Conservation (phyloP, 768 basidiomycete species). For the Lentinula lateritia region DNA sequence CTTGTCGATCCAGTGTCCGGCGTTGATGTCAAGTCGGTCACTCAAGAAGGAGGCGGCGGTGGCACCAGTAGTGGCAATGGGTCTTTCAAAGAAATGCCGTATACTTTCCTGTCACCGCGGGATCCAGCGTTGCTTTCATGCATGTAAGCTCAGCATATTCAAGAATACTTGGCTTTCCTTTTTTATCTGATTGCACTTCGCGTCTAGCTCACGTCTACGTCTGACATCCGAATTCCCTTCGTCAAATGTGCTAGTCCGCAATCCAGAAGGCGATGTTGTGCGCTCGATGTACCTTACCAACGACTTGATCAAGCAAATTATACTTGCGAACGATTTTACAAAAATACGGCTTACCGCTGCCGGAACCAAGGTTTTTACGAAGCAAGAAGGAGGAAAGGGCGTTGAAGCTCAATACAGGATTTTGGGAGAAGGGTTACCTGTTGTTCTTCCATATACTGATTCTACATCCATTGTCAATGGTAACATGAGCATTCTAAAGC, state of each 20-base stretch:
- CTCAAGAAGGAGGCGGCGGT: constrained; percentile 8
- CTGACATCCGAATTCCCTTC: constrained; percentile 69
- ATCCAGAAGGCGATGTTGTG: constrained; percentile 60
- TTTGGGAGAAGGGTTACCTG: constrained; percentile 79
- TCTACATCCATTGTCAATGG: constrained; percentile 53
- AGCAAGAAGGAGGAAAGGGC: constrained; percentile 74
- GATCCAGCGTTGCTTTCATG: constrained; percentile 68
- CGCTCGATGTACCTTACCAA: constrained; percentile 89
- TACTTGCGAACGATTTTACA: constrained; percentile 76
- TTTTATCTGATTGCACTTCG: not conserved
- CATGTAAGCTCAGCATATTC: constrained; percentile 47
- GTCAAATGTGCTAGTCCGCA: constrained; percentile 79
- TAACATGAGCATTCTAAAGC: constrained; percentile 50
- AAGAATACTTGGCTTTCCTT: not conserved
- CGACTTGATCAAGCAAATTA: constrained; percentile 73
- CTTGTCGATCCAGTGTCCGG: not conserved
- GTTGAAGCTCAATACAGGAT: constrained; percentile 64
- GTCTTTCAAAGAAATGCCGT: constrained; percentile 86
- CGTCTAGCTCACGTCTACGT: constrained; percentile 63
- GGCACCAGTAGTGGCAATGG: constrained; percentile 19
- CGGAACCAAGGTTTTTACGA: constrained; percentile 91
- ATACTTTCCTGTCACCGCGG: constrained; percentile 68
- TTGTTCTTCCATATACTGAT: constrained; percentile 79
- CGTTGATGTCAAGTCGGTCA: not conserved
- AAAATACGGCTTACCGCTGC: constrained; percentile 83